Conservation (phyloP, 345 rosid genomes). For the Pelargonium nanum region DNA sequence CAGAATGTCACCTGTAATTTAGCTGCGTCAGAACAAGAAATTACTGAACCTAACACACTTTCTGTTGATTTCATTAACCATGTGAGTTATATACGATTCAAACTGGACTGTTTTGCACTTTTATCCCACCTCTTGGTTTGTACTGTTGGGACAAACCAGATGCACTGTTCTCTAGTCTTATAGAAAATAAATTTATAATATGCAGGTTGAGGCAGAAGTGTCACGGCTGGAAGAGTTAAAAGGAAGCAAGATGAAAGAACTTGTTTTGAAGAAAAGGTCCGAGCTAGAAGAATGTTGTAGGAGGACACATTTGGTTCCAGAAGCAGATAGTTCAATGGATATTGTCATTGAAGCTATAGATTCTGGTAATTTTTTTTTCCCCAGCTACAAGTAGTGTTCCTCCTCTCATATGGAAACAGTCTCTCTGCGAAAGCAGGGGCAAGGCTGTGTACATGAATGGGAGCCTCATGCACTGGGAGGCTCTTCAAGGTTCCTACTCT, state of each 20-base stretch:
- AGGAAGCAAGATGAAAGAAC: constrained; percentile 94
- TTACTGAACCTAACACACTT: constrained; percentile 74
- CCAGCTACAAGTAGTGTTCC: not conserved
- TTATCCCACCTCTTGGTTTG: too few relatives aligned
- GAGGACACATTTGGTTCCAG: constrained; percentile 74
- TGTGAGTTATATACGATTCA: constrained; percentile 38
- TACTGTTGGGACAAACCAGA: too few relatives aligned
- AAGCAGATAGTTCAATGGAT: constrained; percentile 52
- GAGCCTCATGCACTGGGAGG: too few relatives aligned
- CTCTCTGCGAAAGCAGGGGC: too few relatives aligned
- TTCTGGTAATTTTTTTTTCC: constrained; percentile 38
- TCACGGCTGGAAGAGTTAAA: constrained; percentile 74
- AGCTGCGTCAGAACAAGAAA: constrained; percentile 92
- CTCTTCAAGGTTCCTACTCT: too few relatives aligned
- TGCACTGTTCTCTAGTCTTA: not conserved
- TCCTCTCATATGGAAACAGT: too few relatives aligned
- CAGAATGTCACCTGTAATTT: constrained; percentile 82
- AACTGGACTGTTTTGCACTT: constrained; percentile 1
- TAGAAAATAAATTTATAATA: constrained; percentile 6
- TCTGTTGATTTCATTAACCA: constrained; percentile 64
- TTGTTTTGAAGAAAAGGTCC: constrained; percentile 78
- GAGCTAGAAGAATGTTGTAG: constrained; percentile 88
- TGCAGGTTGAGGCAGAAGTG: constrained; percentile 89
- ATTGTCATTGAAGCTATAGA: constrained; percentile 62
- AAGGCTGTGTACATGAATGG: too few relatives aligned